Evolutionary conservation across 2,329 filamentous ascomycete species (phyloP).

Genomic region (Colletotrichum melonis): DNA sequence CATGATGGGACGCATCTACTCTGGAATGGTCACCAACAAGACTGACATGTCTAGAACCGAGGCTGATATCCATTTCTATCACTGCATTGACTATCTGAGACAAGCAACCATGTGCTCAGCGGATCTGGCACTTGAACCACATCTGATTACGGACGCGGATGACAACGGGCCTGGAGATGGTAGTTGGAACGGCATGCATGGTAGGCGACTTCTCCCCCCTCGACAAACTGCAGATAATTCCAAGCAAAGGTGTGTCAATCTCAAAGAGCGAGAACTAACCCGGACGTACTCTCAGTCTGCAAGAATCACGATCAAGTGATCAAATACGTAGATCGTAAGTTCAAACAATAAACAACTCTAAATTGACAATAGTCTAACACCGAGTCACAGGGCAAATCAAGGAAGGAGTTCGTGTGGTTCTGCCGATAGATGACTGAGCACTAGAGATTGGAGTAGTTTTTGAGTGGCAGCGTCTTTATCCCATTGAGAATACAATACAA

Average conservation of each 20-base stretch:
- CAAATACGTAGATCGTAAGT: slow-evolving; percentile 48
- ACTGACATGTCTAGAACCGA: slow-evolving; percentile 40
- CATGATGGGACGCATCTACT: slow-evolving; percentile 49
- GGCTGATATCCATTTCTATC: slow-evolving; percentile 49
- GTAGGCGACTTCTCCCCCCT: slow-evolving; percentile 38
- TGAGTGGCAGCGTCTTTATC: neutral
- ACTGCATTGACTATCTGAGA: slow-evolving; percentile 55
- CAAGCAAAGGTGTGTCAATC: neutral
- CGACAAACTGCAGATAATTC: neutral
- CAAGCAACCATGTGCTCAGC: slow-evolving; percentile 53
- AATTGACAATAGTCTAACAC: neutral
- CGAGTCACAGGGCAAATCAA: slow-evolving; percentile 36
- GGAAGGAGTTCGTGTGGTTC: slow-evolving; percentile 39
- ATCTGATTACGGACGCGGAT: slow-evolving; percentile 49
- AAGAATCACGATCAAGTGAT: slow-evolving; percentile 50
- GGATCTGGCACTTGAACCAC: slow-evolving; percentile 50
- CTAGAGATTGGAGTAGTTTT: neutral
- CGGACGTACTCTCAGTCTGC: slow-evolving; percentile 43
- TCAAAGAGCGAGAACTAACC: neutral
- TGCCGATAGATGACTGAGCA: slow-evolving; percentile 39
- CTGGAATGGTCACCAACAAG: slow-evolving; percentile 38
- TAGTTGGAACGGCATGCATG: slow-evolving; percentile 55
- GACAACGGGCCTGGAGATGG: slow-evolving; percentile 50
- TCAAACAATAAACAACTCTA: rapidly evolving
- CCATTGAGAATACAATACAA: neutral